Percentiles rank a stretch among this genome's conserved stretches.
Evolutionary conservation across 192 early-diverging fungal genomes (phyloP).

Genomic region (Coemansia sp.): DNA sequence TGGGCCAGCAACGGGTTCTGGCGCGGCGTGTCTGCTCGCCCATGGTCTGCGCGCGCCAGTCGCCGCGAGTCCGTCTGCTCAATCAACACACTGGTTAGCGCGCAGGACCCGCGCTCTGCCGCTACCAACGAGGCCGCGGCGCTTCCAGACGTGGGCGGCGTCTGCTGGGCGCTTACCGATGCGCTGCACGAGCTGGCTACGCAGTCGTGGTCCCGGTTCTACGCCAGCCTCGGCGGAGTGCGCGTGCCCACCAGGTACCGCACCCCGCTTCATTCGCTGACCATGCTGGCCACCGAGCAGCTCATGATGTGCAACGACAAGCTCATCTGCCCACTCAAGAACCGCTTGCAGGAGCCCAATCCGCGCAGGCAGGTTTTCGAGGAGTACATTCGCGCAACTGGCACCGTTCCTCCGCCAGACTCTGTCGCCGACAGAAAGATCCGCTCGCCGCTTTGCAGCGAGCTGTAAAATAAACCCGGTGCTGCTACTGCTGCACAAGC

Average conservation of each 20-base stretch:
- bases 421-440: conserved; percentile 2
- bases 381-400: conserved; percentile 40
- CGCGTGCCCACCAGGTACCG: conserved; percentile 47
- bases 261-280: conserved; percentile 37
- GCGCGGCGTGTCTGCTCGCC: conserved; percentile 26
- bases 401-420: conserved; percentile 21
- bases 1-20: conserved; percentile 32
- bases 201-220: conserved; percentile 30
- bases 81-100: conserved; percentile 15
- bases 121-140: neutral
- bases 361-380: conserved; percentile 41
- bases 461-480: conserved; percentile 12
- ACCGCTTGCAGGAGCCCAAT: conserved; percentile 48
- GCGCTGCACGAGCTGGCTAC: conserved; percentile 8
- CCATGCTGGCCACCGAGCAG: conserved; percentile 51
- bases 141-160: conserved; percentile 29
- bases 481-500: no score
- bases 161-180: conserved; percentile 47
- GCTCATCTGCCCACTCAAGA: conserved; percentile 50
- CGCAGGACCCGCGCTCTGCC: neutral
- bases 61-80: conserved; percentile 31
- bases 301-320: conserved; percentile 53
- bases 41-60: conserved; percentile 7
- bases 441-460: conserved; percentile 24
- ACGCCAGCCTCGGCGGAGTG: conserved; percentile 36